Conservation (phyloP, 192 early-diverging fungal species). For the Coemansia sp. region DNA sequence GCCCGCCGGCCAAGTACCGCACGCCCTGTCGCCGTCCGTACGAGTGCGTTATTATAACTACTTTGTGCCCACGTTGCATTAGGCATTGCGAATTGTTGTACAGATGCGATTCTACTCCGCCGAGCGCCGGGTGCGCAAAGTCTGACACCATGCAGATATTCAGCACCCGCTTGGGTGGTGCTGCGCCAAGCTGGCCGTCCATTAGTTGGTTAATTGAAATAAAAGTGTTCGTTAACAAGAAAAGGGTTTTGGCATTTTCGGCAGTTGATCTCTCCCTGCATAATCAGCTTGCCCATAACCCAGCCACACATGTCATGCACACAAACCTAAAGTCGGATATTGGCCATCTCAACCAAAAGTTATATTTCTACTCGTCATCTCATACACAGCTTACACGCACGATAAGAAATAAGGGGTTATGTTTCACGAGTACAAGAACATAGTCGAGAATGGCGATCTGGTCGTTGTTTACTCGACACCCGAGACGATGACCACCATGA, state of each 20-base stretch:
- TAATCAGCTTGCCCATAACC: not conserved
- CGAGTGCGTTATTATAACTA: constrained; percentile 91
- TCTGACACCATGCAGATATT: constrained; percentile 86
- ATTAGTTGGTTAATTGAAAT: not conserved
- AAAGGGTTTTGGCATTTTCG: not conserved
- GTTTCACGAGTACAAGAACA: constrained; percentile 53
- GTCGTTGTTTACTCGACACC: constrained; percentile 73
- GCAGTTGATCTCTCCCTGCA: too few relatives aligned
- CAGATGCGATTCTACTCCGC: constrained; percentile 93
- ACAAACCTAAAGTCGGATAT: too few relatives aligned
- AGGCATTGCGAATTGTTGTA: constrained; percentile 88
- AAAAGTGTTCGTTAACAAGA: not conserved
- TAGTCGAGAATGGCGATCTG: constrained; percentile 76
- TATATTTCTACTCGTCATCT: too few relatives aligned
- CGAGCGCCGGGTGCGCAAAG: constrained; percentile 97
- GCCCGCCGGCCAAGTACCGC: constrained; percentile 85
- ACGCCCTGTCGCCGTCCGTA: constrained; percentile 81
- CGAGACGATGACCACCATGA: constrained; percentile 66
- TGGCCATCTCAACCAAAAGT: too few relatives aligned
- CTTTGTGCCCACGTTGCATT: constrained; percentile 90
- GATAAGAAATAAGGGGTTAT: not conserved
- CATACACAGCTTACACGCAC: too few relatives aligned
- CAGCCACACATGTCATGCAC: too few relatives aligned
- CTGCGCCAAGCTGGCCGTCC: not conserved
- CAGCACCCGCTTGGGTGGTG: constrained; percentile 15